Conservation (phyloP, 305 asterid genomes). For the Solanum hybrid region DNA sequence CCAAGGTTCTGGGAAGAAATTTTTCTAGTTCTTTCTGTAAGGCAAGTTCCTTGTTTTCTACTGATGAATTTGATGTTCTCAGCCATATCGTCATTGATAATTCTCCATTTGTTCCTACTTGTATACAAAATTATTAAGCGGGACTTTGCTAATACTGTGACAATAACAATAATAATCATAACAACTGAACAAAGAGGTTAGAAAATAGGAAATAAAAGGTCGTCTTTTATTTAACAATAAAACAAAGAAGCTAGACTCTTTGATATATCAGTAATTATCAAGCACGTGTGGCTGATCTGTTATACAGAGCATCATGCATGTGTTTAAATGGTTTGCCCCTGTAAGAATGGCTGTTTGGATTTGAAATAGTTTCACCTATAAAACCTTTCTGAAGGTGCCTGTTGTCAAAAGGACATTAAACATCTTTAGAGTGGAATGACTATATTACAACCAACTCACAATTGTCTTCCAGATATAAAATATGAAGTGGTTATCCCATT, state of each 20-base stretch:
- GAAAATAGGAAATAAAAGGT: background rate
- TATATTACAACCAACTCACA: background rate
- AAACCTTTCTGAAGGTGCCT: background rate
- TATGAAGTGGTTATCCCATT: background rate
- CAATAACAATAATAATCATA: background rate
- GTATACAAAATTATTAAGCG: background rate
- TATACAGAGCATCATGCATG: background rate
- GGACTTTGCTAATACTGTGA: background rate
- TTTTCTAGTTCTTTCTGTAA: conserved; percentile 14
- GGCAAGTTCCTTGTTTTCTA: conserved; percentile 3
- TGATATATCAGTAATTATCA: background rate
- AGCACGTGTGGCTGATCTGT: background rate
- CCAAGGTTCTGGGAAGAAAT: conserved; percentile 22
- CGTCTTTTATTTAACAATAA: background rate
- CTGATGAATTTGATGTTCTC: background rate
- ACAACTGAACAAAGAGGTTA: background rate
- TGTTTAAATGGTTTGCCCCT: background rate
- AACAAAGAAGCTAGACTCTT: background rate
- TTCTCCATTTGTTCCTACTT: background rate
- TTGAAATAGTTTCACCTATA: background rate
- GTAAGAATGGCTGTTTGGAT: background rate
- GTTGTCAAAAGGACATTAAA: background rate
- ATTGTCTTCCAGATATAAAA: background rate
- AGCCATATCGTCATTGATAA: background rate
- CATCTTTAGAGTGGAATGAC: background rate